Base-by-base conservation (phyloP, 371 early-diverging fungal genomes). In the Blakeslea trispora region DNA sequence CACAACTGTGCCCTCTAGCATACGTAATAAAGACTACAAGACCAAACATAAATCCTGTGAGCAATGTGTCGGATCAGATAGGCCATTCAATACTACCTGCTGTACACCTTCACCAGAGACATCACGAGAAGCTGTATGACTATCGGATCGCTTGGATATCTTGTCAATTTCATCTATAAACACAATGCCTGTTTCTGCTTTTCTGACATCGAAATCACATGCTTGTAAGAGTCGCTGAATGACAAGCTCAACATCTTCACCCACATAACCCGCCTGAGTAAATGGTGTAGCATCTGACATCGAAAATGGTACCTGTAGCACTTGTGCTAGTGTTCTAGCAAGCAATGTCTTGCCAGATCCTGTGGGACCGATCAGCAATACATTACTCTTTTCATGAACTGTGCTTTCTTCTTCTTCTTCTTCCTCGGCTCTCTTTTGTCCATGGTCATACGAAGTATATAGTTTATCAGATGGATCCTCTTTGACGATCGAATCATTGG, bases 161-260 rank as follows among this genome's bases (percentile, higher is more conserved):
- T 94, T 94, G 75, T 95, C 96, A 34, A 95, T 89, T 66, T 95
- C 96, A 63, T 95, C 96, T 57, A 95, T 91, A 73, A 94, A 95
- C 15, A 95, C 91, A 52, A 95, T 93, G 0, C 96, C 96, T 13
- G 83, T 82, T 69, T 95, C 91, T 5, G 96, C 95, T 45, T 82
- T 82, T 24, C 82, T 81, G 35, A 95, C 89, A 63, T 95, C 91
- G 63, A 85, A 94, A 67, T 94, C 91, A 56, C 92, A 90, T 59
- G 84, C 86, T 83, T 95, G 93, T 34, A 95, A 68, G 22, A 95
- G 68, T 28, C 95, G 77, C 55, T 89, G 88, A 45, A 95, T 91
- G 18, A 92, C 91, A 14, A 84, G 66, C 63, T 95, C 96, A 15
- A 95, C 94, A 72, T 95, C 96, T 56, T 94, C 96, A 35, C 96